Conservation (phyloP, 495 filamentous ascomycete species). For the Daldinia bambusicola region DNA sequence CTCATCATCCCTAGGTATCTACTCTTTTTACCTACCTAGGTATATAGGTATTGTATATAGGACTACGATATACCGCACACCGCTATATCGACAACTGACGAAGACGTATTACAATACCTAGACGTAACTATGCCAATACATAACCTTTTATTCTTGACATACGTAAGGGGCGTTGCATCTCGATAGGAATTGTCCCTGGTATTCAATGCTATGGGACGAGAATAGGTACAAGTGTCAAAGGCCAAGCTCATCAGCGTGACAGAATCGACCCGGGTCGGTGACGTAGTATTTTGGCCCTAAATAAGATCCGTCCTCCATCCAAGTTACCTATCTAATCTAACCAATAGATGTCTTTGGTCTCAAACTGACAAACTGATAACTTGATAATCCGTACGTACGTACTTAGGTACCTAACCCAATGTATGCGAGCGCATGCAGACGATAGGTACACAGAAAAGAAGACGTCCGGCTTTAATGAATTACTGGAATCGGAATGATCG, state of each 20-base stretch:
- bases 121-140: constrained; percentile 7
- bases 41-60: constrained; percentile 4
- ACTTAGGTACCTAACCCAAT: no score
- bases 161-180: constrained; percentile 13
- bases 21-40: no score
- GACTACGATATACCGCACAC: constrained; percentile 14
- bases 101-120: constrained; percentile 4
- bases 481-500: background rate
- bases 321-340: no score
- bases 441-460: background rate
- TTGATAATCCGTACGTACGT: constrained; percentile 21
- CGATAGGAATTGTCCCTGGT: constrained; percentile 8
- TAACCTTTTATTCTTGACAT: background rate
- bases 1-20: constrained; percentile 4
- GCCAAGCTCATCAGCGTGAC: constrained; percentile 30
- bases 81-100: constrained; percentile 9
- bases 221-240: constrained; percentile 13
- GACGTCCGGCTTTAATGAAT: constrained; percentile 10
- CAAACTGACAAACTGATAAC: background rate
- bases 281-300: constrained; percentile 34
- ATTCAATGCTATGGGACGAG: constrained; percentile 8
- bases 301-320: constrained; percentile 29
- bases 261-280: constrained; percentile 24
- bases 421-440: constrained; percentile 2
- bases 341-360: constrained; percentile 4